phyloP scores from a whole-genome alignment of 192 early-diverging fungal genomes.

The Geosiphon pyriformis region DNA sequence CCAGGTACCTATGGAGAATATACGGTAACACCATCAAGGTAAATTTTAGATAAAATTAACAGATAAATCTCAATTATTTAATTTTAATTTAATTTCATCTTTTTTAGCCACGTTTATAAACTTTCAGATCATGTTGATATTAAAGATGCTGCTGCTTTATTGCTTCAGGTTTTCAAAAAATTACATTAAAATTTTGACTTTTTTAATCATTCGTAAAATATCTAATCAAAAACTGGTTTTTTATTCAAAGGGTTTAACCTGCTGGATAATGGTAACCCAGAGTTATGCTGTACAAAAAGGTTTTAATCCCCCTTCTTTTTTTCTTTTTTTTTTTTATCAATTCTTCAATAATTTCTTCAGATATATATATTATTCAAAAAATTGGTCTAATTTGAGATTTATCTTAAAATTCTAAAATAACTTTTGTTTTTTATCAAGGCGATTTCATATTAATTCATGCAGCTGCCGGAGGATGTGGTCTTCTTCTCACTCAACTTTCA shows the following conservation, averaged over 20 bases:
- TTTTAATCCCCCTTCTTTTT: neutral
- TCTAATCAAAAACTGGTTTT: slow-evolving; percentile 23
- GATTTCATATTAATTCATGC: slow-evolving; percentile 87
- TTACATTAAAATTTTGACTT: neutral
- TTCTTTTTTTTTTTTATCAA: neutral
- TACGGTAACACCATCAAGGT: slow-evolving; percentile 36
- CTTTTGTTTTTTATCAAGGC: too few relatives aligned
- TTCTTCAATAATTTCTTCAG: too few relatives aligned
- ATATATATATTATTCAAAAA: too few relatives aligned
- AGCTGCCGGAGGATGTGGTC: slow-evolving; percentile 86
- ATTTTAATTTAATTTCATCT: neutral
- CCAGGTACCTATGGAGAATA: slow-evolving; percentile 73
- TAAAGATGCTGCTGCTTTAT: slow-evolving; percentile 56
- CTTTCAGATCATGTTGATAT: slow-evolving; percentile 46
- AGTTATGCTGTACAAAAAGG: slow-evolving; percentile 63
- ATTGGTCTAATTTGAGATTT: neutral
- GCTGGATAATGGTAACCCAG: slow-evolving; percentile 62
- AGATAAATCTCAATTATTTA: neutral
- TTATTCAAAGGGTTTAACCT: slow-evolving; percentile 80
- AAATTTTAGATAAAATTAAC: neutral
- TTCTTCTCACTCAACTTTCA: slow-evolving; percentile 71
- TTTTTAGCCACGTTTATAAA: slow-evolving; percentile 10
- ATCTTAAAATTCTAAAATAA: slow-evolving; percentile 2
- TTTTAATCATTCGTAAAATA: neutral
- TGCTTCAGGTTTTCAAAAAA: slow-evolving; percentile 71